phyloP scores from a whole-genome alignment of 1,139 yeast species.

The Hansenula anomala region DNA sequence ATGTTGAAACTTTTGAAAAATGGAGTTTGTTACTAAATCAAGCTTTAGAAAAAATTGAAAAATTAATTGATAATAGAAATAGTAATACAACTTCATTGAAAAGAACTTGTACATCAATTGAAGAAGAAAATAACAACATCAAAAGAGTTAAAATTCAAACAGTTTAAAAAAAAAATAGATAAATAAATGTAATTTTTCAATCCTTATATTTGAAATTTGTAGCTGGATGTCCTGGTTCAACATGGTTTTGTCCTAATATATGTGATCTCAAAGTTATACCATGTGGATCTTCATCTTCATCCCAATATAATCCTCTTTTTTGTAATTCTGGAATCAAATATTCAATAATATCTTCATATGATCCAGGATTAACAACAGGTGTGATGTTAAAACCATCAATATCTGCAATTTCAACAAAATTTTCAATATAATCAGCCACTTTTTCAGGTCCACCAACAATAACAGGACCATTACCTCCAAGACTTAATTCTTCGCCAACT shows the following conservation, averaged over 20 bases:
- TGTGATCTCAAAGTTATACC: slow-evolving; percentile 19
- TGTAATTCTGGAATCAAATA: slow-evolving; percentile 28
- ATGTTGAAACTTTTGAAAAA: slow-evolving; percentile 44
- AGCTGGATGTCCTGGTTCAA: slow-evolving; percentile 5
- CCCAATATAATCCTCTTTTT: slow-evolving; percentile 26
- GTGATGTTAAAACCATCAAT: slow-evolving; percentile 33
- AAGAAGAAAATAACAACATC: neutral
- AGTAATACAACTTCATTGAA: no score
- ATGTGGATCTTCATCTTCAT: slow-evolving; percentile 24
- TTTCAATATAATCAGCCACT: slow-evolving; percentile 29
- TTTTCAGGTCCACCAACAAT: slow-evolving; percentile 27
- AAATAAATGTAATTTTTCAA: neutral
- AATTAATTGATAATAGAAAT: neutral
- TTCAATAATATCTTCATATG: slow-evolving; percentile 31
- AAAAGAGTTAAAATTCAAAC: neutral
- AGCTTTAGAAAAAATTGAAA: slow-evolving; percentile 14
- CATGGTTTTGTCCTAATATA: slow-evolving; percentile 12
- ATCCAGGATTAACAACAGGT: slow-evolving; percentile 26
- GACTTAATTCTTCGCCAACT: slow-evolving; percentile 22
- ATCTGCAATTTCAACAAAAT: slow-evolving; percentile 29
- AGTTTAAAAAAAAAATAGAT: neutral
- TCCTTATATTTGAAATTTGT: slow-evolving; percentile 1
- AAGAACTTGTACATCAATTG: neutral
- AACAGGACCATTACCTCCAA: slow-evolving; percentile 31
- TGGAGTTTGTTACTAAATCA: slow-evolving; percentile 36